Percentiles rank a stretch among this genome's conserved stretches.
phyloP scores from a whole-genome alignment of 2,329 filamentous ascomycete genomes.

The Alternaria gansuensis region DNA sequence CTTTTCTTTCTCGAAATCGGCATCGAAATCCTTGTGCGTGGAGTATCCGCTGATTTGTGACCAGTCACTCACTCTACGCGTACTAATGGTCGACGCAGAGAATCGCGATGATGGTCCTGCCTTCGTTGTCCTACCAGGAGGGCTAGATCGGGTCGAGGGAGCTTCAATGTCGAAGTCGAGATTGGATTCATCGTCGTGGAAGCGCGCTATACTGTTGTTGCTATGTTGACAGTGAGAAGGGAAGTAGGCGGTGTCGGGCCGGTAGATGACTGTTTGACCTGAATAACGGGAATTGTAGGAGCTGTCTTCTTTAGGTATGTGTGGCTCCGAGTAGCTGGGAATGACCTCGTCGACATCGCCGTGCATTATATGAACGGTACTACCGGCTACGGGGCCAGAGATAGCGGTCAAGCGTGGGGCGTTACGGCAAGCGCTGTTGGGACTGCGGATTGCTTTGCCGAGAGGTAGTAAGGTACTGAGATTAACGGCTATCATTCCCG shows the following conservation, averaged over 20 bases:
- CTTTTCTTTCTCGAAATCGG: conserved; percentile 3
- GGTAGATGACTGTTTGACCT: conserved; percentile 26
- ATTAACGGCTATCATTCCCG: conserved; percentile 17
- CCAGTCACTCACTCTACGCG: conserved; percentile 30
- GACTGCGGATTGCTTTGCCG: background rate
- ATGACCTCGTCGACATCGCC: conserved; percentile 14
- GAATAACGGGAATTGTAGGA: conserved; percentile 21
- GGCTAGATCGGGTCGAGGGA: conserved; percentile 15
- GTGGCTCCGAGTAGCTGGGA: background rate
- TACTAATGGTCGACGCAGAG: conserved; percentile 14
- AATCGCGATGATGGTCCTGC: conserved; percentile 19
- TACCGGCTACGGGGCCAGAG: conserved; percentile 22
- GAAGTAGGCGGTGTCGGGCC: conserved; percentile 21
- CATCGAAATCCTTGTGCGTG: conserved; percentile 10
- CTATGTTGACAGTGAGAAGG: conserved; percentile 2
- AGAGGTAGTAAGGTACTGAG: conserved; percentile 13
- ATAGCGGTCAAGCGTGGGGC: background rate
- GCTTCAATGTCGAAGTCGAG: conserved; percentile 42
- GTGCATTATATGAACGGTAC: conserved; percentile 16
- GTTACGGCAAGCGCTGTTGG: background rate
- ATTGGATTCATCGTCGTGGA: conserved; percentile 38
- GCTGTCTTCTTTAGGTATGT: background rate
- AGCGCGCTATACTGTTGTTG: conserved; percentile 21
- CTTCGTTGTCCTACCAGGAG: conserved; percentile 24
- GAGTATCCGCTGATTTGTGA: conserved; percentile 34